Evolutionary conservation across 1,284 basidiomycete genomes (phyloP).

Genomic region (Pholiota adiposa): DNA sequence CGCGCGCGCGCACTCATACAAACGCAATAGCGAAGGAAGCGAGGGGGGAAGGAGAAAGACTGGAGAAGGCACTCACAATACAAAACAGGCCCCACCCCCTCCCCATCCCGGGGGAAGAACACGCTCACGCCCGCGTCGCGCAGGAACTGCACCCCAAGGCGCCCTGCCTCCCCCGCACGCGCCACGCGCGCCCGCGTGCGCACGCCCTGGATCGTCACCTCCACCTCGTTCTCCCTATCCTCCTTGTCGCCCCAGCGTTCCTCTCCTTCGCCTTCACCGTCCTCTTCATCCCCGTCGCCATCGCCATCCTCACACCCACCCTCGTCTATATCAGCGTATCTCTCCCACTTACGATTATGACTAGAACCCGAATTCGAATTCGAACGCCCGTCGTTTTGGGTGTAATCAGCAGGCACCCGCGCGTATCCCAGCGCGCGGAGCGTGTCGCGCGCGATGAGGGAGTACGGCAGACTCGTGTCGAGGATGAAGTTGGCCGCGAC

Average conservation of each 20-base stretch:
- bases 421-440: slow-evolving; percentile 35
- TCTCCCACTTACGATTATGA: too few relatives aligned
- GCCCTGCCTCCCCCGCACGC: slow-evolving; percentile 26
- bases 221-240: too few relatives aligned
- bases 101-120: slow-evolving; percentile 26
- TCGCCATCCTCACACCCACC: slow-evolving; percentile 12
- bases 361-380: too few relatives aligned
- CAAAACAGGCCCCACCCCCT: slow-evolving; percentile 28
- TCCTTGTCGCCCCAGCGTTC: too few relatives aligned
- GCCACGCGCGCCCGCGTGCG: slow-evolving; percentile 27
- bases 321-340: slow-evolving; percentile 5
- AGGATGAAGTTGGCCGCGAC: slow-evolving; percentile 42
- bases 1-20: neutral
- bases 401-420: neutral
- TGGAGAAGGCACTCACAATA: slow-evolving; percentile 32
- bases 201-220: slow-evolving; percentile 27
- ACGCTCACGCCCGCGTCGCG: slow-evolving; percentile 30
- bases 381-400: too few relatives aligned
- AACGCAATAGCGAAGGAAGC: neutral
- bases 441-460: slow-evolving; percentile 35
- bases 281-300: slow-evolving; percentile 12
- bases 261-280: slow-evolving; percentile 5
- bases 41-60: too few relatives aligned
- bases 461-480: slow-evolving; percentile 39
- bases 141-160: slow-evolving; percentile 32